Evolutionary conservation across 163 green algal genomes (phyloP), one percentile per base, ranked within the genome.

Genomic region (Coccomyxa subellipsoidea): DNA sequence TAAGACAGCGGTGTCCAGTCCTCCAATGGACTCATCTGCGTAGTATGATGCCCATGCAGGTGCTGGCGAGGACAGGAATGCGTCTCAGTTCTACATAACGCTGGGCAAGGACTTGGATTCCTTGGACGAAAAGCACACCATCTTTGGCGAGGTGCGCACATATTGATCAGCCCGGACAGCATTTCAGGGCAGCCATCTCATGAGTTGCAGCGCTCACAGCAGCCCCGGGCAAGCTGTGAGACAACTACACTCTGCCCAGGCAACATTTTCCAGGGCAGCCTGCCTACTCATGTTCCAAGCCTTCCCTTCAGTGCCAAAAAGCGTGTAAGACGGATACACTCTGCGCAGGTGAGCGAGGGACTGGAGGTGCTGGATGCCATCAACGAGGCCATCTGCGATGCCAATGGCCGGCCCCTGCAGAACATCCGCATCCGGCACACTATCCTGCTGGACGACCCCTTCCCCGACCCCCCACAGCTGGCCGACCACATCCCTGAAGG

Each of bases 361-460:
- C 84, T 97, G 78, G 95, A 99, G n/a, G 91, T 98, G 80, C 85
- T 99, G 54, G 86, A 95, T 40, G 85, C 86, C 0, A 97, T 99
- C 80, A 96, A 98, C 83, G 94, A 97, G 25, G 92, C 92, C 0
- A 96, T 95, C 77, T 87, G 92, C 25, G 97, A 99, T 82, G 84
- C 89, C 1, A 85, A 88, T 12, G 93, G 92, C 0, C 87, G 95
- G 34, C 97, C 97, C 2, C 91, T 94, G 78, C 97, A 99, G 80
- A 98, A 98, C 88, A 97, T 98, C 71, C 84, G 96, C 40, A 98
- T 99, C 77, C 90, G 94, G 34, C 96, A 98, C 88, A 97, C 96
- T 31, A 92, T 98, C 35, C 82, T 99, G 7, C 90, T 99, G 81
- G 97, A 99, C 77, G 97, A 99, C 85, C 97, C 97, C 0, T 98